Conservation (phyloP, 2,329 filamentous ascomycete genomes). For the Colletotrichum chlorophyti region DNA sequence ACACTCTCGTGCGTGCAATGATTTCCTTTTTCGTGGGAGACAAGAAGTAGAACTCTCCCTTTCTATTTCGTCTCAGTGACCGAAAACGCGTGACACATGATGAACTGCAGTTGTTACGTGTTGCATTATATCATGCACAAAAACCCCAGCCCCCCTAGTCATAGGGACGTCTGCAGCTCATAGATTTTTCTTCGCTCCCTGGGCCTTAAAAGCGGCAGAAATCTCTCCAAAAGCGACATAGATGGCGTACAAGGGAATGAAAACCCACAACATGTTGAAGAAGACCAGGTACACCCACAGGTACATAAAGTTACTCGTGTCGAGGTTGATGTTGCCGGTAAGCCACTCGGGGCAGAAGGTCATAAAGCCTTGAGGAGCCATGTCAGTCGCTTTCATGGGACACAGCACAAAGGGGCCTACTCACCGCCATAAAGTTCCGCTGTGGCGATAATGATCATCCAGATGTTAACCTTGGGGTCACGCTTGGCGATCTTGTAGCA, state of each 20-base stretch:
- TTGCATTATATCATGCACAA: neutral
- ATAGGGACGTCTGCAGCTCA: conserved; percentile 8
- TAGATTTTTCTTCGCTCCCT: conserved; percentile 39
- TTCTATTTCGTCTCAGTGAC: no score
- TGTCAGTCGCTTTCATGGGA: neutral
- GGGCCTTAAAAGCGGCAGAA: conserved; percentile 55
- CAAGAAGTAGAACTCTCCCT: no score
- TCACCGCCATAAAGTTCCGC: conserved; percentile 70
- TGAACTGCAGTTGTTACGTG: no score
- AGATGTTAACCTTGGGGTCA: conserved; percentile 61
- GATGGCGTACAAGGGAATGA: conserved; percentile 65
- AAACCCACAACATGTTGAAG: conserved; percentile 74
- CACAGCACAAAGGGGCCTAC: conserved; percentile 28
- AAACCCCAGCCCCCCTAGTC: neutral
- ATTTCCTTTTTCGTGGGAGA: no score
- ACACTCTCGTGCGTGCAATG: no score
- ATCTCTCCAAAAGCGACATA: conserved; percentile 63
- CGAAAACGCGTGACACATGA: no score
- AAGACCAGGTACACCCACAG: conserved; percentile 72
- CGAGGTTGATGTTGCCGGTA: conserved; percentile 65
- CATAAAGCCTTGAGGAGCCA: conserved; percentile 64
- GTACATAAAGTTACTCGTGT: conserved; percentile 72
- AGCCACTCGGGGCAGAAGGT: conserved; percentile 76
- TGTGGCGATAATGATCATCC: conserved; percentile 70
- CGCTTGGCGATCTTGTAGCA: conserved; percentile 66